A percentile compares a stretch with the other conserved stretches of the same genome.
phyloP scores from a whole-genome alignment of 2,329 filamentous ascomycete genomes.

The Ophiostoma sp. region DNA sequence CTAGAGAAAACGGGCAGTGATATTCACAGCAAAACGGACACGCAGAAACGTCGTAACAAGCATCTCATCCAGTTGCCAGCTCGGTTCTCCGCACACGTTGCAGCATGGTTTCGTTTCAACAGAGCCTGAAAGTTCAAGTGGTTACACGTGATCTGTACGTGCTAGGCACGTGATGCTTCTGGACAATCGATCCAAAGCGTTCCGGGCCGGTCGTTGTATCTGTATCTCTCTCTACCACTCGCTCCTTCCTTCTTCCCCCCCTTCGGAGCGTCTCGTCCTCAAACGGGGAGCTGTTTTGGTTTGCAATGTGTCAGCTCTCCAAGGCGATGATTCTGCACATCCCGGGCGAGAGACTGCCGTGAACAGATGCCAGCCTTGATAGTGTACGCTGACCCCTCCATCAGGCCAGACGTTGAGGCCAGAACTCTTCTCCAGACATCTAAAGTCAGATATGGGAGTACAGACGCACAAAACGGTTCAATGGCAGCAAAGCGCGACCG shows the following conservation, averaged over 20 bases:
- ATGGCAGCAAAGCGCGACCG: neutral
- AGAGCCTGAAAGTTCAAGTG: neutral
- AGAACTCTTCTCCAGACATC: neutral
- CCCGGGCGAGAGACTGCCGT: neutral
- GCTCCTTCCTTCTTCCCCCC: neutral
- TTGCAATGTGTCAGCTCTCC: constrained; percentile 1
- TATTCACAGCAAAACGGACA: neutral
- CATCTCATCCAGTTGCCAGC: neutral
- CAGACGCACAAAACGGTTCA: neutral
- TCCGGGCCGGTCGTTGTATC: neutral
- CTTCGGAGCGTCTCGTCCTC: constrained; percentile 5
- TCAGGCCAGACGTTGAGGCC: neutral
- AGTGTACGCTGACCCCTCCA: neutral
- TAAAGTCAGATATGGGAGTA: neutral
- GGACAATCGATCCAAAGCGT: neutral
- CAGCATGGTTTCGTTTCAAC: neutral
- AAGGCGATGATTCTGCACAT: neutral
- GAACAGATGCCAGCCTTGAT: neutral
- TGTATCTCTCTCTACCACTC: neutral
- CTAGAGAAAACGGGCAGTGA: neutral
- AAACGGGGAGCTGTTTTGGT: neutral
- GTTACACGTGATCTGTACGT: neutral
- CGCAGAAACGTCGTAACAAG: neutral
- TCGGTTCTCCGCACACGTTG: neutral
- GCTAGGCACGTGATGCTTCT: neutral